A percentile compares a stretch with the other conserved stretches of the same genome.
Conservation (phyloP, 768 basidiomycete species). For the Cystofilobasidium ferigula region DNA sequence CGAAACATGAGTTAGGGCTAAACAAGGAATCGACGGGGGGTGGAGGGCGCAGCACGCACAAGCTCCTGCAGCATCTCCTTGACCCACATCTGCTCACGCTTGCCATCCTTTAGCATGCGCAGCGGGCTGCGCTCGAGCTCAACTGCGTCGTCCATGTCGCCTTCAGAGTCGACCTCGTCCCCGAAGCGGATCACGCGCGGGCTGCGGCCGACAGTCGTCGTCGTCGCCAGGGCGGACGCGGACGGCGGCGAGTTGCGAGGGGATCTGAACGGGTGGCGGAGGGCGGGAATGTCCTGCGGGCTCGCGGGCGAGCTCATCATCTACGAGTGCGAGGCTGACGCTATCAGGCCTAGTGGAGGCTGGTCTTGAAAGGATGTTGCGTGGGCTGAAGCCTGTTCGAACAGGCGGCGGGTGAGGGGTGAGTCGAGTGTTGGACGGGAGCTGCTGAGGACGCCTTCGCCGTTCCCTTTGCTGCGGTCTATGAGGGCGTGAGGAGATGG, state of each 20-base stretch:
- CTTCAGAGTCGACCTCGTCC: not conserved
- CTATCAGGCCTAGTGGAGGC: too few species aligned
- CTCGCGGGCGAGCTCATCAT: not conserved
- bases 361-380: too few species aligned
- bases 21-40: not conserved
- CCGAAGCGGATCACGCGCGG: not conserved
- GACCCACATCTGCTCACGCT: constrained; percentile 41
- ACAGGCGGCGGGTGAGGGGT: too few species aligned
- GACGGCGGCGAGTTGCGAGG: not conserved
- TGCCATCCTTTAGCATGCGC: constrained; percentile 38
- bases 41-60: constrained; percentile 34
- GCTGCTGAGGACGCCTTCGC: too few species aligned
- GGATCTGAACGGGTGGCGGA: not conserved
- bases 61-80: constrained; percentile 29
- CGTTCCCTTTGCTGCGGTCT: too few species aligned
- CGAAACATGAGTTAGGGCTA: not conserved
- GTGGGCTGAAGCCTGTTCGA: too few species aligned
- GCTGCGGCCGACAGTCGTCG: not conserved
- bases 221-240: not conserved
- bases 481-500: too few species aligned
- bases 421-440: too few species aligned
- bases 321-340: too few species aligned
- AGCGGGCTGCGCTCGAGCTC: not conserved
- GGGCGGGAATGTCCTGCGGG: not conserved
- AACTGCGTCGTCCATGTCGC: not conserved